Evolutionary conservation across 805 yeast genomes (phyloP).

Genomic region (Monosporozyma servazzii): DNA sequence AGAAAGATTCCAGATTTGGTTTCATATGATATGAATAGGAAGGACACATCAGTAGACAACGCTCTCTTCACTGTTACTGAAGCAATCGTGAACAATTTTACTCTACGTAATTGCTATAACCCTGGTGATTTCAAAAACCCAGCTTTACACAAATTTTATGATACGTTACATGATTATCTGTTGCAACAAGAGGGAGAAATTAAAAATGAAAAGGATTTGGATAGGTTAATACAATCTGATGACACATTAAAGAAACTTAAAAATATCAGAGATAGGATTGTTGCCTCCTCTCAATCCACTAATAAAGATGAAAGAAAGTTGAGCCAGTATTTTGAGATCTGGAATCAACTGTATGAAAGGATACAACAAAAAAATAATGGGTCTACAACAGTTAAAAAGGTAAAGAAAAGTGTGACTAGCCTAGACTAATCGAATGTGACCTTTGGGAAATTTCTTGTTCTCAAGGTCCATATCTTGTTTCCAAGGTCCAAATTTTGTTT

Average conservation of each 20-base stretch:
- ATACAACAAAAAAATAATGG: constrained; percentile 3
- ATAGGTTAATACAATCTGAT: constrained; percentile 21
- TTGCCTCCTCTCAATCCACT: constrained; percentile 18
- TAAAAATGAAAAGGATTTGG: constrained; percentile 6
- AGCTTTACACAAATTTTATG: constrained; percentile 54
- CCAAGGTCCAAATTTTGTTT: too few species aligned
- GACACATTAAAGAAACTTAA: constrained; percentile 29
- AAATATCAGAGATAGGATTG: constrained; percentile 24
- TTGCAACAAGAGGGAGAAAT: constrained; percentile 39
- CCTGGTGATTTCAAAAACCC: constrained; percentile 61
- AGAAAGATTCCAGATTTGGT: constrained; percentile 46
- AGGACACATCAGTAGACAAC: constrained; percentile 13
- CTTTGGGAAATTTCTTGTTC: too few species aligned
- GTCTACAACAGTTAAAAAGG: background rate
- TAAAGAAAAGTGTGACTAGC: background rate
- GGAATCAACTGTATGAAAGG: constrained; percentile 29
- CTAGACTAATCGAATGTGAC: background rate
- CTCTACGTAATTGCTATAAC: constrained; percentile 39
- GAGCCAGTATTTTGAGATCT: constrained; percentile 21
- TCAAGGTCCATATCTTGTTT: too few species aligned
- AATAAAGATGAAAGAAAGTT: constrained; percentile 17
- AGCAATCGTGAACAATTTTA: constrained; percentile 33
- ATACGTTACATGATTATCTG: constrained; percentile 52
- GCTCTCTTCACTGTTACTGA: constrained; percentile 18
- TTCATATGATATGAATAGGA: constrained; percentile 4